Percentiles rank a stretch among this genome's conserved stretches.
Conservation (phyloP, 495 filamentous ascomycete genomes). For the Talaromyces ruber region DNA sequence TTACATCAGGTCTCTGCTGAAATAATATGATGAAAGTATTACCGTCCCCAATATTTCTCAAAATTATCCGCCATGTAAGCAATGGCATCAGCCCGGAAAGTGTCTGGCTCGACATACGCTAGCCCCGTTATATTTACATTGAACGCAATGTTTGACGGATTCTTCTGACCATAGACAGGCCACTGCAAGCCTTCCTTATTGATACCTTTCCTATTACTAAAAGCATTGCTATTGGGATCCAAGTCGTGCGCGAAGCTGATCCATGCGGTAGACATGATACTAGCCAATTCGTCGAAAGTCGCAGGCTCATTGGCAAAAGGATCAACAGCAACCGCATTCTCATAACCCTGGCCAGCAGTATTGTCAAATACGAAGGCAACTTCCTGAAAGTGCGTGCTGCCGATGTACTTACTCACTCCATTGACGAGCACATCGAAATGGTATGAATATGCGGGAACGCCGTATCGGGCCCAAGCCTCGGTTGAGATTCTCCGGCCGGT, state of each 20-base stretch:
- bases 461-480: conserved; percentile 24
- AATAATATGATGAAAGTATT: not conserved
- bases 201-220: conserved; percentile 1
- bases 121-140: conserved; percentile 1
- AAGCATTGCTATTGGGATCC: conserved; percentile 24
- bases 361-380: conserved; percentile 43
- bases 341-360: conserved; percentile 27
- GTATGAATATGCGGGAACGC: conserved; percentile 32
- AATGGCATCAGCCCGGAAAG: not conserved
- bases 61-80: conserved; percentile 5
- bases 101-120: conserved; percentile 2
- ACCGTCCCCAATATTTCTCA: not conserved
- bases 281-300: conserved; percentile 23
- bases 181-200: conserved; percentile 1
- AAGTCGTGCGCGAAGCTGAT: conserved; percentile 30
- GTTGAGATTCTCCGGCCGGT: conserved; percentile 35
- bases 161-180: not conserved
- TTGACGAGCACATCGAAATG: conserved; percentile 31
- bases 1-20: not conserved
- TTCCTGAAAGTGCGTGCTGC: conserved; percentile 39
- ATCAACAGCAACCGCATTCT: conserved; percentile 9
- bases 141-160: conserved; percentile 4
- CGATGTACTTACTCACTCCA: conserved; percentile 17
- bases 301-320: conserved; percentile 23
- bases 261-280: conserved; percentile 35